Base-by-base conservation (phyloP, 2,329 filamentous ascomycete species). In the Colletotrichum gigasporum region DNA sequence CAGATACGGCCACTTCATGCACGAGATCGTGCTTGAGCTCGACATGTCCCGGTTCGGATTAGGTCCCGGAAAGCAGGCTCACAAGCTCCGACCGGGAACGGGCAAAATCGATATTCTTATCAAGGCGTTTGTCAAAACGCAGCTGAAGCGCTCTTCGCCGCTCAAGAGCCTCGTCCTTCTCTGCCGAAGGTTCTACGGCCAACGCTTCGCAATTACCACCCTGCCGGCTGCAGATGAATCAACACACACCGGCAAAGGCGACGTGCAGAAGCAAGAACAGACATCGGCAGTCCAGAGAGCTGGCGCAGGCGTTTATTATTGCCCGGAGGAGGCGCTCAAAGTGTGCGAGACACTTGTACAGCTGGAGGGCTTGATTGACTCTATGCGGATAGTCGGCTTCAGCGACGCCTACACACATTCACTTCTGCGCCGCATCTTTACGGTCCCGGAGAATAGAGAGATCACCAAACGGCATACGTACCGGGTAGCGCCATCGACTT, bases 21-120 rank as follows among this genome's bases (percentile, higher is more conserved):
- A 69, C 14, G 71, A 72, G 24, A 67, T 83, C 20, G 72, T 73
- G 2, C 50, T 83, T 9, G 80, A 83, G 63, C 28, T 83, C 2
- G 80, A 82, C 63, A 70, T 81, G 68, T 75, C 79, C 1, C 74
- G 71, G 10, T 69, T 79, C 8, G 72, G 74, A 1, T 77, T 76
- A 20, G 77, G 77, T 2, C 63, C 70, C 3, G 51, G 63, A 1
- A 67, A 68, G 4, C 55, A 66, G 1, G 75, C 76, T 0, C 59
- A 53, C 0, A 41, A 50, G 0, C 60, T 80, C 2, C 53, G 66
- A 0, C 67, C 74, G 0, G 72, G 71, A 5, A 65, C 73, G 1
- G 59, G 70, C 2, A 65, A 71, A 2, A 67, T 78, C 2, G 71
- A 72, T 14, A 20, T 28, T 0, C 67, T 76, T 4, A 68, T 80